A percentile compares a stretch with the other conserved stretches of the same genome.
Evolutionary conservation across 306 rosid species (phyloP).

Genomic region (Pterocarpus santalinus): DNA sequence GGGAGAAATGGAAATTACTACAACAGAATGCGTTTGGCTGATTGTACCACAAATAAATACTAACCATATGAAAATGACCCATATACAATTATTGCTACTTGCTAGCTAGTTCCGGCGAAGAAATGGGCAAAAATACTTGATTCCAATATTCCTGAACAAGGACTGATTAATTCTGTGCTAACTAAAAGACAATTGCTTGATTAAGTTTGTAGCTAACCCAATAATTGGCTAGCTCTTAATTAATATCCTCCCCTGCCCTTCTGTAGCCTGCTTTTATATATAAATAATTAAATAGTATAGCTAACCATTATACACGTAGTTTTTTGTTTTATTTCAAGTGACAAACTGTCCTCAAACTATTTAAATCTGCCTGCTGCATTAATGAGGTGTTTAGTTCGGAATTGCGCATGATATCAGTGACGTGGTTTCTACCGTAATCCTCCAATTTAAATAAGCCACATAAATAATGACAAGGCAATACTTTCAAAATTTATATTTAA

Average conservation of each 20-base stretch:
- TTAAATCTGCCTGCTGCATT: neutral
- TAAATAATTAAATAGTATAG: neutral
- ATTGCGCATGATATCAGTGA: neutral
- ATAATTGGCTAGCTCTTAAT: constrained; percentile 6
- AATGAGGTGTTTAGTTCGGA: neutral
- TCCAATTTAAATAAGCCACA: no score
- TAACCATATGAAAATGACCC: no score
- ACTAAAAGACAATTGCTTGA: constrained; percentile 27
- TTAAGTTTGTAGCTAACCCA: constrained; percentile 25
- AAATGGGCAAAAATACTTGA: neutral
- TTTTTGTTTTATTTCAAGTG: neutral
- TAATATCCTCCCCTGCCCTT: neutral
- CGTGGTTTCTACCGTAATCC: no score
- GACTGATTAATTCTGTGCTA: neutral
- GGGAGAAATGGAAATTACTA: no score
- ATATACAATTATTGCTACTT: neutral
- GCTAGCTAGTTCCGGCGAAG: neutral
- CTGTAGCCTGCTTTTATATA: neutral
- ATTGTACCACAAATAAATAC: no score
- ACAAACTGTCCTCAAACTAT: neutral
- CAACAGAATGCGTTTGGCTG: no score
- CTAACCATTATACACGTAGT: neutral
- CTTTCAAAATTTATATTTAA: no score
- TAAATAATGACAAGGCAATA: no score
- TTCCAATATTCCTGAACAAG: neutral